Evolutionary conservation across 1,284 basidiomycete species (phyloP), one percentile per base, ranked within the genome.

Genomic region (Mycena citricolor): DNA sequence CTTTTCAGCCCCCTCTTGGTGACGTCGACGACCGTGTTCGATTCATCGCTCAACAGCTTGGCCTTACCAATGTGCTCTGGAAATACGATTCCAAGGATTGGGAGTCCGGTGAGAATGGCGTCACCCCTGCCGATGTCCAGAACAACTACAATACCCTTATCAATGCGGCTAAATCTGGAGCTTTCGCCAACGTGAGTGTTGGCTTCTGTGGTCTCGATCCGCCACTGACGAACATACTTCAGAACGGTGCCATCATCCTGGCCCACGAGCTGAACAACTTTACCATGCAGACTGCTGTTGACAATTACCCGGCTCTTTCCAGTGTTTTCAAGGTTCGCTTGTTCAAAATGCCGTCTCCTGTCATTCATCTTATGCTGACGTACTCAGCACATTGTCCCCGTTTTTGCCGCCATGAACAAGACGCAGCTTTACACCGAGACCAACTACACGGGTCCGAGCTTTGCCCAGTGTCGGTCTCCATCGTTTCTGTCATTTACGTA

Each of bases 391-490:
- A 30, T 54, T 10, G 50, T 49, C 28, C 53, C 53, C 19, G 46
- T 54, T 22, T 37, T 14, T 13, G 50, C 49, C 14, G 42, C 32
- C 11, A 23, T 33, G 2, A 54, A 54, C 37, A 43, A 41, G 34
- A 54, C 50, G 16, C 38, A 52, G 20, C 53, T 44, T 2, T 54
- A 54, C 29, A 37, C 42, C 4, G 53, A 54, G 47, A 42, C 23
- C 5, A 42, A 43, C 31, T 32, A 19, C 20, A 30, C 32, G 19
- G 8, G 33, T 17, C 44, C 43, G 12, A 23, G 39, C 8, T 54
- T 52, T n/a, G 34, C 39, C 12, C 23, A 43, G 13, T 54, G 53
- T 54, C 28, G 0, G 64, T 56, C 8, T n/a, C n/a, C n/a, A n/a
- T n/a, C n/a, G n/a, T n/a, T n/a, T n/a, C n/a, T n/a, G n/a, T n/a